A percentile compares a stretch with the other conserved stretches of the same genome.
Evolutionary conservation across 202 grass and related monocot genomes (phyloP).

Genomic region (Alloteropsis angusta): DNA sequence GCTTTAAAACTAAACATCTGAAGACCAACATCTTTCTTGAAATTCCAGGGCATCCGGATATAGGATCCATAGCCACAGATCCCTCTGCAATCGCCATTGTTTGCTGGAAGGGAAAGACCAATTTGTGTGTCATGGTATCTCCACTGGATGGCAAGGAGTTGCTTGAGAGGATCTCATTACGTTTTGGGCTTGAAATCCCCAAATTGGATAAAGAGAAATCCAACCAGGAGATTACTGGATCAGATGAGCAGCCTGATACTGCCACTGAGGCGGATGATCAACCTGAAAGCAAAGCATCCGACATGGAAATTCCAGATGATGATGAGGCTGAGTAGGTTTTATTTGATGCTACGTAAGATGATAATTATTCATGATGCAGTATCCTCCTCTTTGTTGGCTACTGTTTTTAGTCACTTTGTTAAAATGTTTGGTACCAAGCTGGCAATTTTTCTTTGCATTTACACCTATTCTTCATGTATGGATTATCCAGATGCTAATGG

Average conservation of each 20-base stretch:
- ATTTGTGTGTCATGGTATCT: conserved; percentile 82
- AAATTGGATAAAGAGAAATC: conserved; percentile 10
- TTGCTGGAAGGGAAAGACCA: conserved; percentile 99
- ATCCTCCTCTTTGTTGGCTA: not conserved
- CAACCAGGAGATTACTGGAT: conserved; percentile 12
- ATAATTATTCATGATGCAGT: not conserved
- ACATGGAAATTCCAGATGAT: conserved; percentile 18
- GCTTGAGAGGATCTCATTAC: conserved; percentile 70
- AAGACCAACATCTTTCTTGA: not conserved
- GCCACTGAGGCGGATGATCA: conserved; percentile 12
- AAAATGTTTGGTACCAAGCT: too few species aligned
- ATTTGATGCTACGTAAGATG: too few species aligned
- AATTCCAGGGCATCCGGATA: conserved; percentile 41
- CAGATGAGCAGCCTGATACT: conserved; percentile 11
- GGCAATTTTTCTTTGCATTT: not conserved
- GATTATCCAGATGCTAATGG: not conserved
- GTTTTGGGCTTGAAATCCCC: conserved; percentile 34
- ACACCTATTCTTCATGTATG: not conserved
- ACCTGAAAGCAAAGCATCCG: conserved; percentile 26
- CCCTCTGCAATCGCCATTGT: conserved; percentile 60
- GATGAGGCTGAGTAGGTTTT: conserved; percentile 19
- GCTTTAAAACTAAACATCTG: not conserved
- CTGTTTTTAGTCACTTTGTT: not conserved
- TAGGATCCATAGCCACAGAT: conserved; percentile 45
- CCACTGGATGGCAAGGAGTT: conserved; percentile 70